Evolutionary conservation across 2,329 filamentous ascomycete genomes (phyloP).

Genomic region (Fusarium algeriense): DNA sequence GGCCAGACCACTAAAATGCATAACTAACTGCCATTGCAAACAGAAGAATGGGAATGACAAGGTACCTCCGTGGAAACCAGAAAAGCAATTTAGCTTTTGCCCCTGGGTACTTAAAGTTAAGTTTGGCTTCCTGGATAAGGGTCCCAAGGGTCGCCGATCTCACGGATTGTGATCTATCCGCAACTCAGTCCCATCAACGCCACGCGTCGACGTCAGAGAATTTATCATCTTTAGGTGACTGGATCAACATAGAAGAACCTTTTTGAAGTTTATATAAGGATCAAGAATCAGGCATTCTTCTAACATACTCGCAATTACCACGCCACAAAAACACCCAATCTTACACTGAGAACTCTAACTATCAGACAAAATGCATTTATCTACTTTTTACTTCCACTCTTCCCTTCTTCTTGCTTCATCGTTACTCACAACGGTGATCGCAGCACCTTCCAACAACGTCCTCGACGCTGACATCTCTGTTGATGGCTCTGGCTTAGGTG

Average conservation of each 20-base stretch:
- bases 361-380: conserved; percentile 26
- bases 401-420: conserved; percentile 24
- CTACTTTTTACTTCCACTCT: conserved; percentile 6
- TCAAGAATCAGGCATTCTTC: neutral
- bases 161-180: conserved; percentile 23
- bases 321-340: neutral
- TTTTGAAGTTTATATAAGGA: neutral
- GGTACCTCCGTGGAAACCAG: neutral
- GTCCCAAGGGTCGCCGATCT: conserved; percentile 22
- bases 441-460: conserved; percentile 7
- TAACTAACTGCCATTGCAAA: neutral
- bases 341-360: neutral
- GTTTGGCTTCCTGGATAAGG: neutral
- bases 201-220: conserved; percentile 13
- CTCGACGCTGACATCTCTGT: neutral
- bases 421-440: neutral
- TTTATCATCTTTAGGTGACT: neutral
- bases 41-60: neutral
- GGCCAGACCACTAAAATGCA: neutral
- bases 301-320: neutral
- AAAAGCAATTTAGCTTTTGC: neutral
- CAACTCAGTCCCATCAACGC: conserved; percentile 6
- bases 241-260: neutral
- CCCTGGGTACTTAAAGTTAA: conserved; percentile 26
- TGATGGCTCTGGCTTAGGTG: neutral